Evolutionary conservation across 176 grass and related monocot species (phyloP), one percentile per base, ranked within the genome.

Genomic region (Aegilops speltoides): DNA sequence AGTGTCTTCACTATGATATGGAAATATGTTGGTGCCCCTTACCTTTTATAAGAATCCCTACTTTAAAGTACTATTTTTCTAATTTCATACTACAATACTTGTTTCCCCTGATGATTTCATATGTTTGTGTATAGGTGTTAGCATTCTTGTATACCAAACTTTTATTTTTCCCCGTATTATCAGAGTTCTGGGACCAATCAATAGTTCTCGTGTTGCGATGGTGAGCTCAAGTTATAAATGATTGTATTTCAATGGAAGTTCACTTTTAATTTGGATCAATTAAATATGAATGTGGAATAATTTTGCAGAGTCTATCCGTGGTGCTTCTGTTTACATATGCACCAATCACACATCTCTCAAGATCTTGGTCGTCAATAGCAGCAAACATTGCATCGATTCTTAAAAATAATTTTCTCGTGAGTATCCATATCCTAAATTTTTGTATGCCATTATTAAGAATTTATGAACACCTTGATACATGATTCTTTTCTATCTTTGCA

Each of bases 81-180:
- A 28, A 34, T n/a, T 79, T 16, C 12, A 13, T 20, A 37, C 69
- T 26, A 22, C 7, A 40, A 54, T 66, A 40, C 15, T 6, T 2
- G 54, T n/a, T 64, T 29, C n/a, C n/a, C n/a, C 3, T 79, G 63
- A 61, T 40, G 37, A 15, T 52, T 52, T 76, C 7, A 19, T 29
- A 1, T 31, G 1, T 10, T 81, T 0, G 23, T 56, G 46, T 76
- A 43, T 68, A 91, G 92, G 92, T 85, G 76, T 8, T 40, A 61
- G 80, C 64, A 62, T 93, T 17, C 66, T 90, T 78, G 9, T 88
- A 33, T 93, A 82, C 63, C 91, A 93, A 75, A 25, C 84, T 37
- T 52, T 85, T 82, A 5, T 82, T 67, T 93, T 85, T 68, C 66
- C 89, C 33, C 76, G 23, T 25, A 91, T 91, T 28, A 4, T 68